Evolutionary conservation across 2,329 filamentous ascomycete species (phyloP), one percentile per base, ranked within the genome.

Genomic region (Exophiala phaeomuriformis): DNA sequence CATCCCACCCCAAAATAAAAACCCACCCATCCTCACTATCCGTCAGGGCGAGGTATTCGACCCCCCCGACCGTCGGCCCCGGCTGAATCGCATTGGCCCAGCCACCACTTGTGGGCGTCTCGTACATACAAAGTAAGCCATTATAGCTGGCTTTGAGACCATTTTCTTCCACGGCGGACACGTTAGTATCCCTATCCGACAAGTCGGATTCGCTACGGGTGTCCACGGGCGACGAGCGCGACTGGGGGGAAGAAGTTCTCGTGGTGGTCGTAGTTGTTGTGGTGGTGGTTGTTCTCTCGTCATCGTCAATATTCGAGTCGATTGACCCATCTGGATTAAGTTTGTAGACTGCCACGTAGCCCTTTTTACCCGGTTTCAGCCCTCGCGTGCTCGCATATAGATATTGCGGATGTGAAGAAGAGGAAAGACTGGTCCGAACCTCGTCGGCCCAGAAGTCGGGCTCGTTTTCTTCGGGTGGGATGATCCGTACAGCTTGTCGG

Each of bases 31-130:
- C 39, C 55, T 64, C 62, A 51, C 59, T 62, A 44, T 64, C 62
- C 7, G 62, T 64, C 57, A 64, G 33, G 2, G 62, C 64, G 9
- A 66, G 59, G 48, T 65, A 66, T 54, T 66, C 64, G n/a, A 63
- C 53, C 19, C 61, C 64, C 27, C 59, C 55, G 27, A 61, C 52
- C 4, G 61, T 62, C 12, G 61, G 61, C n/a, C 61, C 62, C 2
- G 62, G 62, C 50, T 64, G 59, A 40, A 64, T 49, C 2, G 62
- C 62, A 47, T 64, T 64, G 0, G 62, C 62, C 62, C 62, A 64
- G 1, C 62, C 62, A 10, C 62, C 62, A 31, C 55, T 59, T 7
- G 57, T 64, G 7, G 59, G 43, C 8, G 62, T 63, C 39, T 61
- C 51, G 47, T 58, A 64, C 57, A 64, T 57, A 37, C 40, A 55